Base-by-base conservation (phyloP, 495 filamentous ascomycete genomes). In the Chaetomidium leptoderma region DNA sequence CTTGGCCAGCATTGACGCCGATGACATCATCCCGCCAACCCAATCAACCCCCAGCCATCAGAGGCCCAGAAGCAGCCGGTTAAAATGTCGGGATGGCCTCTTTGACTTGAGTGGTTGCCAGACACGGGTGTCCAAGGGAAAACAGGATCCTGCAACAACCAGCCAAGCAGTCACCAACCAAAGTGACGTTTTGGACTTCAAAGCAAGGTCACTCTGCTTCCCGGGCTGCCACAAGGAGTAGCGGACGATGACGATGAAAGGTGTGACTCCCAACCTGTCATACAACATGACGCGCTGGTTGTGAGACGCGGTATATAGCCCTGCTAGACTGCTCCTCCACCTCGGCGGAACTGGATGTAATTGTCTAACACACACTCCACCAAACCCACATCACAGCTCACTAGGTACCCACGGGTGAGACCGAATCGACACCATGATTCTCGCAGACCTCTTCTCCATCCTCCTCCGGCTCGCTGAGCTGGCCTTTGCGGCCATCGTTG, bases 401-500 rank as follows among this genome's bases (percentile, higher is more conserved):
- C 29, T 21, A n/a, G n/a, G n/a, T n/a, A n/a, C n/a, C n/a, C n/a
- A n/a, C n/a, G n/a, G n/a, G n/a, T n/a, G n/a, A n/a, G n/a, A n/a
- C n/a, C 3, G 11, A n/a, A 43, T 26, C 47, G 36, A 9, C 56
- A 74, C 65, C 2, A 78, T 78, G 75, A 62, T 74, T 13, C 49
- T 78, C 35, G 63, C 64, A 5, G 71, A 73, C 24, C 42, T 78
- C 45, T 51, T 70, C 17, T 72, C 72, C 35, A 72, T 76, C 54
- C 62, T 76, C 61, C 72, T 78, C 66, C 74, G 76, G 58, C 59
- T 77, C 7, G 74, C 70, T 59, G 74, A 78, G 66, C 63, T 79
- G 33, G 76, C 63, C 37, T 79, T 79, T 52, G 75, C 71, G 6
- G 66, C 70, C 55, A 74, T 79, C 56, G 73, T 79, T 48, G 75